Evolutionary conservation across 495 filamentous ascomycete species (phyloP), one percentile per base, ranked within the genome.

Genomic region (Chaetomium fimeti): DNA sequence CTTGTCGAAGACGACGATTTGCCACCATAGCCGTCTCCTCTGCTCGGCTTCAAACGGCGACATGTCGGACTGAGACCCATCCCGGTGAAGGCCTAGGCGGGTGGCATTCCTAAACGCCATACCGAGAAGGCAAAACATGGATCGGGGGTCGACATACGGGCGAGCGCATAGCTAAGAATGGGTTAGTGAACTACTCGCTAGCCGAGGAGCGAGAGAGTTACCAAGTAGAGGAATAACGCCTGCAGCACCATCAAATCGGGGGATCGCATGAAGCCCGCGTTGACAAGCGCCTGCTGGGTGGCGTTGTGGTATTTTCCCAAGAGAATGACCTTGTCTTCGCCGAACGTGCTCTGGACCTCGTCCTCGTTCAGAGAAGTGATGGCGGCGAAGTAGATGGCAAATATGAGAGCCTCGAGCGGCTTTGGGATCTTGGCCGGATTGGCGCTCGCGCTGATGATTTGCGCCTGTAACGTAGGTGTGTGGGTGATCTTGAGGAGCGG

Each of bases 11-110:
- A 83, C 76, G 60, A 84, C 82, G 9, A 91, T 75, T 68, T 88
- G 87, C 87, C 88, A 90, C 89, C 89, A 92, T 5, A 91, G 71
- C 24, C 88, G 79, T 55, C 88, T 76, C 20, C 89, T 79, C 72
- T 85, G 82, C 74, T 92, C 89, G 2, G 83, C 81, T 60, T 91
- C 87, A 68, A 91, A 89, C 5, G 86, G 83, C 0, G 85, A 80
- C 2, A 89, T 76, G n/a, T 78, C 77, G 55, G 85, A 86, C 63
- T 83, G 81, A 43, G 76, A 72, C 4, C 85, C 87, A 65, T 91
- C 88, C 24, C 86, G 77, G 62, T 92, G 87, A 27, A 91, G 81
- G 24, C 83, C 88, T 25, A 90, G 74, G 12, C 86, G 83, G 69
- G 90, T 88, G 2, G 83, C 88, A 27, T 90, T 84, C 55, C 89